Evolutionary conservation across 352 stramenopile species (phyloP).

Genomic region (Phytophthora meadii): DNA sequence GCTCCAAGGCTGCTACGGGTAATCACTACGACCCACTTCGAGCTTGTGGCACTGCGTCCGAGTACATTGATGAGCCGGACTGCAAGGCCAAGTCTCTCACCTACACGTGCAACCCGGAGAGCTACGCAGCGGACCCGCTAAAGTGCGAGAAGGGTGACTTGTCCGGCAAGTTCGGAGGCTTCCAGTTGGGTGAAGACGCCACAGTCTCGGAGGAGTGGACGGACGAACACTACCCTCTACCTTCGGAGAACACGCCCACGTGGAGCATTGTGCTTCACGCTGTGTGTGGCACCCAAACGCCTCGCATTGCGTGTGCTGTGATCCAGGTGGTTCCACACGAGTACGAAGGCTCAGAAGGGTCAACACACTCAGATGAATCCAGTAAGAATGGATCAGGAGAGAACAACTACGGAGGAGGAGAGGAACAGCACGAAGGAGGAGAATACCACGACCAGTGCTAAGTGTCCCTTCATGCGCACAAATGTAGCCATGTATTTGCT

Average conservation of each 20-base stretch:
- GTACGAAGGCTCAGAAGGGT: not conserved
- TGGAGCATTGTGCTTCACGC: constrained; percentile 79
- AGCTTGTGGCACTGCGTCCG: constrained; percentile 56
- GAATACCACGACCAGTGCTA: constrained; percentile 6
- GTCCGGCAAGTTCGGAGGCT: constrained; percentile 61
- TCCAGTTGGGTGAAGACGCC: constrained; percentile 34
- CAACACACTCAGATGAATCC: not conserved
- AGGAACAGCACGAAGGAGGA: not conserved
- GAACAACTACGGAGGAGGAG: not conserved
- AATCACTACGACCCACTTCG: constrained; percentile 64
- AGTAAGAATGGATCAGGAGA: too few relatives aligned
- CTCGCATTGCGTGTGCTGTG: constrained; percentile 57
- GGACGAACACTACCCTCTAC: constrained; percentile 53
- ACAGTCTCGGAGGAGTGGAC: constrained; percentile 41
- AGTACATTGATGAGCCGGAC: constrained; percentile 40
- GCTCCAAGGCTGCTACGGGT: constrained; percentile 43
- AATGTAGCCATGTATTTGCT: constrained; percentile 10
- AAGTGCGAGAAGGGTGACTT: constrained; percentile 66
- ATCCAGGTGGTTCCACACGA: constrained; percentile 3
- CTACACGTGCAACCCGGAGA: constrained; percentile 54
- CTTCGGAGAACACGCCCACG: constrained; percentile 44
- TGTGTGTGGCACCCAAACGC: constrained; percentile 51
- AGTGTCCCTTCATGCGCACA: constrained; percentile 5
- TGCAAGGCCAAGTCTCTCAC: constrained; percentile 37
- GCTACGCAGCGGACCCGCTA: constrained; percentile 45